Evolutionary conservation across 2,329 filamentous ascomycete species (phyloP).

Genomic region (Aspergillus ruber): DNA sequence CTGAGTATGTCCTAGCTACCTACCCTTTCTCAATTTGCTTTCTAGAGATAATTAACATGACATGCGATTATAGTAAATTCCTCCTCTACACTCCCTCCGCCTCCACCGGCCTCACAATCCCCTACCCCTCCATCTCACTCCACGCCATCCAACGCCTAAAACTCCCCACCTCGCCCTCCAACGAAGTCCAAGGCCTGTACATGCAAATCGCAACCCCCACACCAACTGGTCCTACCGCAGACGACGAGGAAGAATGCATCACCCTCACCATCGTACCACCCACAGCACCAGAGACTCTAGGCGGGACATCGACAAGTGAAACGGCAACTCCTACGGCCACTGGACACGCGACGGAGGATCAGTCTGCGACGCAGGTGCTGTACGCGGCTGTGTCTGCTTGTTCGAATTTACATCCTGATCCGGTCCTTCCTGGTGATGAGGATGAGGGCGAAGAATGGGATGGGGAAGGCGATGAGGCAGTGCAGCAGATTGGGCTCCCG

Average conservation of each 20-base stretch:
- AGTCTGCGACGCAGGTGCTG: conserved; percentile 35
- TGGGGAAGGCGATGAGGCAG: conserved; percentile 22
- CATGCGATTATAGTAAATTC: conserved; percentile 33
- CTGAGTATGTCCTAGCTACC: conserved; percentile 37
- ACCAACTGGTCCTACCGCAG: conserved; percentile 24
- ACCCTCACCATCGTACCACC: conserved; percentile 40
- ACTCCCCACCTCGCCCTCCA: conserved; percentile 20
- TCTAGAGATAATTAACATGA: neutral
- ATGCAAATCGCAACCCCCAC: conserved; percentile 39
- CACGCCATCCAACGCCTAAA: conserved; percentile 43
- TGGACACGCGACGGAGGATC: conserved; percentile 20
- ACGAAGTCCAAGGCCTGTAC: conserved; percentile 40
- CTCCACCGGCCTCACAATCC: conserved; percentile 37
- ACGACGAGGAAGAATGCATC: conserved; percentile 38
- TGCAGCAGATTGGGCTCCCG: conserved; percentile 37
- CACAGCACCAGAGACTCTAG: conserved; percentile 5
- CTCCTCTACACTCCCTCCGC: conserved; percentile 33
- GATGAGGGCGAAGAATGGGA: conserved; percentile 22
- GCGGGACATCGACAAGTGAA: neutral
- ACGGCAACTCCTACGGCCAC: neutral
- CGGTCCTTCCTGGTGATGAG: conserved; percentile 30
- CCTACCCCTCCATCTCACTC: conserved; percentile 44
- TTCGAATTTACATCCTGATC: conserved; percentile 45
- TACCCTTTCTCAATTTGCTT: neutral
- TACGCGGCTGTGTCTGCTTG: conserved; percentile 43